Evolutionary conservation across 2,329 filamentous ascomycete species (phyloP), one percentile per base, ranked within the genome.

Genomic region (Penicillium italicum): DNA sequence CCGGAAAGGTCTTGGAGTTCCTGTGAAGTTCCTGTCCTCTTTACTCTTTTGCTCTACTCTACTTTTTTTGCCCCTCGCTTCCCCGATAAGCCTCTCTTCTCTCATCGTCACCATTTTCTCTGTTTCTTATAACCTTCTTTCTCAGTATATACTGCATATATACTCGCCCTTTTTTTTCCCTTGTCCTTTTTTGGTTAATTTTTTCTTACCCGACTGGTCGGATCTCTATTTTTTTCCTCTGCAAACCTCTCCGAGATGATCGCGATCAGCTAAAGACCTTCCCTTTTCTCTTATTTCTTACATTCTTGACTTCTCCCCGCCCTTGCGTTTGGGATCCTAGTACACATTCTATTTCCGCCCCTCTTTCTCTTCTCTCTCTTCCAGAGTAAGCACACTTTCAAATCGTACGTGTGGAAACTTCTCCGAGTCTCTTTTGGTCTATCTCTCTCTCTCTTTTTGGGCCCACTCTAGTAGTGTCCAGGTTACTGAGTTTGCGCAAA

Each of bases 11-110:
- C 34, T 53, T 24, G 3, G 24, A 24, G 24, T 24, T 24, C 24
- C 5, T 24, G 24, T n/a, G 36, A 33, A 55, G 56, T 62, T 62
- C 62, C 57, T 62, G 43, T 45, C n/a, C n/a, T 36, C n/a, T 30
- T 44, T 20, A 30, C 41, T 42, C 41, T 36, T 16, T 36, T 18
- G 16, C 24, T 24, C 24, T n/a, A 22, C 43, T 22, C 26, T 16
- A 6, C n/a, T 34, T 33, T 10, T 30, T 49, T 50, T 63, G 56
- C 61, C 62, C 61, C 62, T 62, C 60, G 65, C 64, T 71, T 69
- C 40, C 22, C 68, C 66, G 68, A 71, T 69, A 67, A 71, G 69
- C 66, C 66, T 66, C 65, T 58, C 26, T 36, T n/a, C 16, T 63
- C 62, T 66, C 59, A 50, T 67, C 65, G 64, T 66, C 65, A 66